Evolutionary conservation across 2,329 filamentous ascomycete genomes (phyloP).

Genomic region (Beauveria medogensis): DNA sequence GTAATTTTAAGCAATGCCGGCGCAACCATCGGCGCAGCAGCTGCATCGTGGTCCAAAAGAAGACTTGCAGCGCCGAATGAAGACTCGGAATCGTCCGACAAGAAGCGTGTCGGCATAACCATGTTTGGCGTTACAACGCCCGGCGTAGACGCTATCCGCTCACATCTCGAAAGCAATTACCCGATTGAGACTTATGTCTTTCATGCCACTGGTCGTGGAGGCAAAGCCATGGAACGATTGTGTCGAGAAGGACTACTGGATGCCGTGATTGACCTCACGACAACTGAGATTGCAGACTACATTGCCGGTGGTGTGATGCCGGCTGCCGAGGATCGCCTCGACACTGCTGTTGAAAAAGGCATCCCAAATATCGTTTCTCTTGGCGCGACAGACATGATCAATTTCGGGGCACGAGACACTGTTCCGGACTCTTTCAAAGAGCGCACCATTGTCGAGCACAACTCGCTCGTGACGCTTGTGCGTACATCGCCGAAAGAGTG

Average conservation of each 20-base stretch:
- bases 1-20: conserved; percentile 55
- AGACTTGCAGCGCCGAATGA: not conserved
- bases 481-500: conserved; percentile 53
- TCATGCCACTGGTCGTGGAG: conserved; percentile 62
- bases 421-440: conserved; percentile 46
- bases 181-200: conserved; percentile 56
- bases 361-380: conserved; percentile 46
- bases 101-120: conserved; percentile 52
- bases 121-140: conserved; percentile 73
- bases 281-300: conserved; percentile 59
- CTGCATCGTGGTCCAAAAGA: conserved; percentile 30
- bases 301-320: conserved; percentile 55
- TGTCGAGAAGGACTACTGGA: conserved; percentile 50
- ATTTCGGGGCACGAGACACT: conserved; percentile 49
- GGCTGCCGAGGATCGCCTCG: conserved; percentile 48
- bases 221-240: conserved; percentile 60
- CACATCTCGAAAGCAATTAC: conserved; percentile 36
- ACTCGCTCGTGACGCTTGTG: conserved; percentile 58
- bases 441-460: conserved; percentile 54
- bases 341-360: conserved; percentile 46
- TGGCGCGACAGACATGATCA: conserved; percentile 52
- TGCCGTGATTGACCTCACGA: conserved; percentile 63
- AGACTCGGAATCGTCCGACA: conserved; percentile 15
- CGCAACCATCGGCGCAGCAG: conserved; percentile 52
- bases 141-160: conserved; percentile 47